Percentiles rank a stretch among this genome's conserved stretches.
Evolutionary conservation across 1,284 basidiomycete genomes (phyloP).

Genomic region (Cutaneotrichosporon arboriforme): DNA sequence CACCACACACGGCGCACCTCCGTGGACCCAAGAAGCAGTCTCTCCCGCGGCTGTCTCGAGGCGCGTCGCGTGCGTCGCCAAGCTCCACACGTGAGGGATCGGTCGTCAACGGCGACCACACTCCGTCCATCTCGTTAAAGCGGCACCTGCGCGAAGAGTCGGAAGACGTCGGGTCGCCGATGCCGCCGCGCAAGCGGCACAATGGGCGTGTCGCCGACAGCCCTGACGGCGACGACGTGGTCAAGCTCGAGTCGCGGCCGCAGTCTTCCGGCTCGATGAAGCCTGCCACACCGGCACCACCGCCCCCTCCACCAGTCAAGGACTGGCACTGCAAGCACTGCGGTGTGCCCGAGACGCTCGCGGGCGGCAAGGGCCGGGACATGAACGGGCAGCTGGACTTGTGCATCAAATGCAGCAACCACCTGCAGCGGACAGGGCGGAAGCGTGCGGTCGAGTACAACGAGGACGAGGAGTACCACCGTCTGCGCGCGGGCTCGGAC

Average conservation of each 20-base stretch:
- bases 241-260: constrained; percentile 10
- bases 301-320: constrained; percentile 1
- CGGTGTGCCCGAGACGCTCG: constrained; percentile 77
- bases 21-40: constrained; percentile 18
- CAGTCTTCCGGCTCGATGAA: neutral
- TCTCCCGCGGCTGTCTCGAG: constrained; percentile 12
- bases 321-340: constrained; percentile 86
- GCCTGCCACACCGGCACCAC: neutral
- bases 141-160: constrained; percentile 28
- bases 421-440: constrained; percentile 20
- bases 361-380: constrained; percentile 76
- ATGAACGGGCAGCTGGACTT: constrained; percentile 75
- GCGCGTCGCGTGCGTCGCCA: constrained; percentile 24
- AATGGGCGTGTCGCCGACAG: constrained; percentile 20
- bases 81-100: constrained; percentile 28
- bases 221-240: constrained; percentile 16
- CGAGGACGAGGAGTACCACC: constrained; percentile 61
- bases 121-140: constrained; percentile 23
- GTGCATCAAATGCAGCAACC: constrained; percentile 79
- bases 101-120: constrained; percentile 21
- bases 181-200: constrained; percentile 23
- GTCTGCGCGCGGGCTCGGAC: constrained; percentile 44
- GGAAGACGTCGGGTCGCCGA: constrained; percentile 15
- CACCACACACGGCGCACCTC: constrained; percentile 29
- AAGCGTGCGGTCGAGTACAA: constrained; percentile 24